A percentile compares a stretch with the other conserved stretches of the same genome.
Conservation (phyloP, 345 rosid genomes). For the Brassica juncea region DNA sequence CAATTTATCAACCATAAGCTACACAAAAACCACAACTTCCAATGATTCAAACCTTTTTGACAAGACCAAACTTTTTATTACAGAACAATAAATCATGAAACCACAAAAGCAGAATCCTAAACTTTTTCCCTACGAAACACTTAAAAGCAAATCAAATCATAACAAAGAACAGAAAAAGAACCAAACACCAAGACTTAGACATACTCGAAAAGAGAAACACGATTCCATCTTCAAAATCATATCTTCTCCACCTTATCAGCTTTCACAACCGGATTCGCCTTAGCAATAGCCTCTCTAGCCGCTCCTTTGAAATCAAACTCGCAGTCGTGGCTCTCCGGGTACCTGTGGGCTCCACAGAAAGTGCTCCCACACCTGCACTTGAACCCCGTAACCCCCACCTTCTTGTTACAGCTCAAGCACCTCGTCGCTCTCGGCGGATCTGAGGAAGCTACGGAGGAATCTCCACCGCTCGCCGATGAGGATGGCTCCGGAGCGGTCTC, state of each 20-base stretch:
- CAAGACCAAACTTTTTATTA: neutral
- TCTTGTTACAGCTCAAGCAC: constrained; percentile 75
- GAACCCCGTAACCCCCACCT: constrained; percentile 79
- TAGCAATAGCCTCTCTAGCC: constrained; percentile 67
- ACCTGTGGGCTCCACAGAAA: constrained; percentile 76
- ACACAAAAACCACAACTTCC: neutral
- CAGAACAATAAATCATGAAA: constrained; percentile 29
- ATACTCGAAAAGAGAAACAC: neutral
- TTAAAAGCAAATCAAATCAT: constrained; percentile 27
- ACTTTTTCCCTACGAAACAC: constrained; percentile 1
- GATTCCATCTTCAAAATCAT: constrained; percentile 30
- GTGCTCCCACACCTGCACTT: constrained; percentile 77
- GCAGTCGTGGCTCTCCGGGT: constrained; percentile 80
- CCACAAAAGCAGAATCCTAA: constrained; percentile 25
- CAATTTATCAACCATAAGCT: neutral
- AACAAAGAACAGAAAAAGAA: neutral
- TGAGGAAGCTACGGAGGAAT: neutral
- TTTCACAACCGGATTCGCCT: constrained; percentile 75
- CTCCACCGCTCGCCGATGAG: constrained; percentile 39
- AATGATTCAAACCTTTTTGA: neutral
- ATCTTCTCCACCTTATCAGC: constrained; percentile 74
- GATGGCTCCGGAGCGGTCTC: neutral
- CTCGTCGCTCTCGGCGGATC: constrained; percentile 34
- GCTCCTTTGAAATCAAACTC: constrained; percentile 72
- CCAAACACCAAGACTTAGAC: constrained; percentile 29